Evolutionary conservation across 2,329 filamentous ascomycete species (phyloP), one percentile per base, ranked within the genome.

Genomic region (Juglanconis juglandina): DNA sequence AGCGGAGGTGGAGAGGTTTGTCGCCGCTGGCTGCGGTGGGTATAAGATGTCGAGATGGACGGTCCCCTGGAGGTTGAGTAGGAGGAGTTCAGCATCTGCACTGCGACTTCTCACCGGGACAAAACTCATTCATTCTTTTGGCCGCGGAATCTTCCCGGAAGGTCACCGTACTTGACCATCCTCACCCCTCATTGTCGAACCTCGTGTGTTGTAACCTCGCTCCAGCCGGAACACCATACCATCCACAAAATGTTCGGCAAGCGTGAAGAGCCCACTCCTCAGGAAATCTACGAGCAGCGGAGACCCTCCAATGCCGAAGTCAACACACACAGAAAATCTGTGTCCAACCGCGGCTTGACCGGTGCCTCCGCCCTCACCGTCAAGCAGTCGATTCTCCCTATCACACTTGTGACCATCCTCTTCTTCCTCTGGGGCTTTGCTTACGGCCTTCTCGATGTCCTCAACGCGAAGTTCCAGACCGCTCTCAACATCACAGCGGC

Each of bases 361-460:
- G 66, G 66, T n/a, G 66, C 66, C 37, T 67, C 66, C 7, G 62
- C 66, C 61, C 41, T 62, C 41, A 62, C 60, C 9, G 60, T 62
- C 44, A 60, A 33, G 14, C 60, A 62, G 11, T 56, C 62, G 1
- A 63, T 58, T 13, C 17, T 71, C 64, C 77, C 77, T 4, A 68
- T 79, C 53, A 68, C 71, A 7, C 68, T 76, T 33, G 79, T 81
- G 24, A 81, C 79, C 0, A 72, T 78, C 32, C 69, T 81, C 13
- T 81, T 81, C 69, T 80, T 80, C 66, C 71, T 84, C 58, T 85
- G 82, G 82, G 81, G 75, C 0, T 79, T 79, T 58, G 75, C 76
- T 13, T 62, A 62, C 30, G 60, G 60, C 34, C 32, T 62, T 24
- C 80, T 81, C 64, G 80, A 80, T 53, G 80, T 79, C 50, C 82